phyloP scores from a whole-genome alignment of 176 grass and related monocot genomes.

The Musa schizocarpa region DNA sequence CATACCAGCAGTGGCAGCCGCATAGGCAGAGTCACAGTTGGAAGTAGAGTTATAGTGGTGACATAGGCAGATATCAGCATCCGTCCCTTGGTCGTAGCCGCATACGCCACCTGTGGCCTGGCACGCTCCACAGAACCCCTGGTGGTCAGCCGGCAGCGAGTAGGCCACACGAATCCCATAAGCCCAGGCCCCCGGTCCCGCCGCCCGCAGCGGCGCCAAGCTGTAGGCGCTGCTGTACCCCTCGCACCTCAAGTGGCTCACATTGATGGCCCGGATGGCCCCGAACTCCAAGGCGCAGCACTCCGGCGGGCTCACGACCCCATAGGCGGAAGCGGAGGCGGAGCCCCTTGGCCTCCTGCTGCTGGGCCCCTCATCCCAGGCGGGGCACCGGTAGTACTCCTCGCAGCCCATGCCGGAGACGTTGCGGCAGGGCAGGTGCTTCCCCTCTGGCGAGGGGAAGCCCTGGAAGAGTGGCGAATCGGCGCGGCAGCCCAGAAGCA shows the following conservation, averaged over 20 bases:
- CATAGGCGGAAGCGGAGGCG: constrained; percentile 28
- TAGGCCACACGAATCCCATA: constrained; percentile 66
- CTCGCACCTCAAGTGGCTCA: constrained; percentile 67
- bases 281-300: constrained; percentile 67
- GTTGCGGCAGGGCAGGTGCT: constrained; percentile 74
- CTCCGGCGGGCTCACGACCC: constrained; percentile 44
- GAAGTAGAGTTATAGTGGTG: constrained; percentile 73
- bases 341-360: not conserved
- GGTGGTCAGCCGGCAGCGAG: constrained; percentile 54
- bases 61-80: constrained; percentile 75
- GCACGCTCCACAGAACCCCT: constrained; percentile 83
- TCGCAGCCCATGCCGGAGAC: constrained; percentile 73
- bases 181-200: constrained; percentile 46
- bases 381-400: constrained; percentile 70
- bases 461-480: constrained; percentile 81
- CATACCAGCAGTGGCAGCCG: not conserved
- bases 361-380: constrained; percentile 45
- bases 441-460: constrained; percentile 41
- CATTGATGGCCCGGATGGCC: constrained; percentile 63
- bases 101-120: constrained; percentile 71
- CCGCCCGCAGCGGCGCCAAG: constrained; percentile 51
- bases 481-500: constrained; percentile 77
- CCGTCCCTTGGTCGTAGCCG: constrained; percentile 48
- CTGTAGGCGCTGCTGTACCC: constrained; percentile 98
- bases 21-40: constrained; percentile 62